phyloP scores from a whole-genome alignment of 345 rosid species.

The Ceriops tagal region DNA sequence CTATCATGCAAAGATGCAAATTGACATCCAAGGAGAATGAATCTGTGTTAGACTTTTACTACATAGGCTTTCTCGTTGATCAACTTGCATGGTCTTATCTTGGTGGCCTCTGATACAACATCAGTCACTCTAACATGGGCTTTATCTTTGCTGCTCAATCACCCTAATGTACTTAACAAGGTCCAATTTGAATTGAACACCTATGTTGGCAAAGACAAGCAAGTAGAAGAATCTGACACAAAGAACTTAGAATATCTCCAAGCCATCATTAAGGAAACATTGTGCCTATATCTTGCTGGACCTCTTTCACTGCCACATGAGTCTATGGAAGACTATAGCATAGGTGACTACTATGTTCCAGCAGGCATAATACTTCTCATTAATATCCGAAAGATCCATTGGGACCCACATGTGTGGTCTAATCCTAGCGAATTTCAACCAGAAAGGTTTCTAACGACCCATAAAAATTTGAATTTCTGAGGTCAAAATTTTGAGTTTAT shows the following conservation, averaged over 20 bases:
- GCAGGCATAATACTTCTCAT: neutral
- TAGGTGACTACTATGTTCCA: conserved; percentile 11
- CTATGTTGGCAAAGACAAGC: too few species aligned
- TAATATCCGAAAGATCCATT: neutral
- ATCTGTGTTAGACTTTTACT: too few species aligned
- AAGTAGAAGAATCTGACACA: conserved; percentile 4
- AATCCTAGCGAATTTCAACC: neutral
- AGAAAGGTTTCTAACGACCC: neutral
- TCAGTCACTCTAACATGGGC: too few species aligned
- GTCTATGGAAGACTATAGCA: conserved; percentile 1
- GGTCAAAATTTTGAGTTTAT: neutral
- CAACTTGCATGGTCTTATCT: too few species aligned
- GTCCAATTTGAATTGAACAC: too few species aligned
- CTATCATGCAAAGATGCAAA: too few species aligned
- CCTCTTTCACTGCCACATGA: neutral
- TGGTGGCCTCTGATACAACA: too few species aligned
- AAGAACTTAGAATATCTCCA: conserved; percentile 8
- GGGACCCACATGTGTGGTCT: neutral
- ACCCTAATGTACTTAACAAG: too few species aligned
- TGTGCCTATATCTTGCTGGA: conserved; percentile 3
- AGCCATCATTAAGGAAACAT: conserved; percentile 9
- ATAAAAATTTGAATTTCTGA: too few species aligned
- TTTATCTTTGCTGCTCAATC: too few species aligned
- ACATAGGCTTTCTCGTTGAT: too few species aligned
- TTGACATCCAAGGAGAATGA: too few species aligned